Evolutionary conservation across 176 grass and related monocot species (phyloP), one percentile per base, ranked within the genome.

Genomic region (Musa troglodytarum): DNA sequence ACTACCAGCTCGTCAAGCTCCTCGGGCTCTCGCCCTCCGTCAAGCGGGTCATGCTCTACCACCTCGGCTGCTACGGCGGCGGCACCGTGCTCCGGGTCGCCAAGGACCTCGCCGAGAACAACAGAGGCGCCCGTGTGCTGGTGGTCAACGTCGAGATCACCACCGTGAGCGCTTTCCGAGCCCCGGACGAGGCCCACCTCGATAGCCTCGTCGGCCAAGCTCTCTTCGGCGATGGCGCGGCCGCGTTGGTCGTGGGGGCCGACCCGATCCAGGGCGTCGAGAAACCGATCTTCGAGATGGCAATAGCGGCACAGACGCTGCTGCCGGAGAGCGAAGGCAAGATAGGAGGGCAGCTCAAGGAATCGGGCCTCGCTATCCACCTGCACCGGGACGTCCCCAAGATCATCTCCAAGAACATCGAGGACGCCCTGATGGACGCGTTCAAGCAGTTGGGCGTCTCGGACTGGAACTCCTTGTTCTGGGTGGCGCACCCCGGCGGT

Each of bases 321-420:
- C 83, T 96, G 11, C 92, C 92, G 0, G 81, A 78, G 23, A 96
- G 88, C 6, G 92, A 96, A 21, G 86, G 72, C 78, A 90, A 76
- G 4, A 95, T 95, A 72, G 88, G 86, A 14, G 92, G 92, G 1
- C 74, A 81, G 63, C 83, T 95, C 2, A 95, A 88, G 19, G 92
- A 95, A 81, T 85, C 90, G 16, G 92, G 88, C 43, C 90, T 95
- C 81, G 90, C 90, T 69, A 90, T 95, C 83, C 88, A 90, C 81
- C 78, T 95, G 0, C 88, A 85, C 0, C 69, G 92, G 74, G 92
- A 95, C 77, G 85, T 95, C 8, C 92, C 91, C 34, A 43, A 43
- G 34, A 43, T 43, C 34, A 43, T 43, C 34, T 43, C 34, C 34
- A 43, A 43, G 4, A 43, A 43, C 34, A 43, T 43, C 34, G 34